Conservation (phyloP, 169 alveolate species). For the Cryptosporidium felis region DNA sequence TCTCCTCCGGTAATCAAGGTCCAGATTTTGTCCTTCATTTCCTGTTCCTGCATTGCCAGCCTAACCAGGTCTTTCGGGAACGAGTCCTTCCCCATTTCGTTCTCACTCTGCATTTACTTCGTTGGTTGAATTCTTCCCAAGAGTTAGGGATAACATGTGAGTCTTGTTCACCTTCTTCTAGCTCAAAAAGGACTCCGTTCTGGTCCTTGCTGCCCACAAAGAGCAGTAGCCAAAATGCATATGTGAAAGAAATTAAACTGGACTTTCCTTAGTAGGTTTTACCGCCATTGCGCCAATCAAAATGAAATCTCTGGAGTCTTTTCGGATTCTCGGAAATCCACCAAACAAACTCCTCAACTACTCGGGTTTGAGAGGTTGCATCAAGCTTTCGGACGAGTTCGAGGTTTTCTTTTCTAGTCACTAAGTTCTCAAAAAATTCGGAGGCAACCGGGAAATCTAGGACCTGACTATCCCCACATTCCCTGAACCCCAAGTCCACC, state of each 20-base stretch:
- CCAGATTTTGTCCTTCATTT: slow-evolving; percentile 26
- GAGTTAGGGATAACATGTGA: no score
- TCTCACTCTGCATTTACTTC: no score
- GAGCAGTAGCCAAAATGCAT: no score
- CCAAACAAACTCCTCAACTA: slow-evolving; percentile 1
- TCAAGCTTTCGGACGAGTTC: slow-evolving; percentile 11
- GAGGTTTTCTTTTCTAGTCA: not conserved
- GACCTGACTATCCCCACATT: not conserved
- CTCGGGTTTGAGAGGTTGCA: not conserved
- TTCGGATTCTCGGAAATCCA: slow-evolving; percentile 1
- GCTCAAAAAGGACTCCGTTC: no score
- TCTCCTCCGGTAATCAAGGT: slow-evolving; percentile 12
- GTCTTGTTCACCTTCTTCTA: no score
- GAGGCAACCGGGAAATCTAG: not conserved
- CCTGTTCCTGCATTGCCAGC: not conserved
- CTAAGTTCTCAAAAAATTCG: not conserved
- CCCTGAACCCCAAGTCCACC: not conserved
- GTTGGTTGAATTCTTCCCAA: no score
- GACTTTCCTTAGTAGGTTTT: no score
- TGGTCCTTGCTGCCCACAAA: no score
- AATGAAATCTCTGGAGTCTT: no score
- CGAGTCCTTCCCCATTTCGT: no score
- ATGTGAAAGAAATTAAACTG: no score
- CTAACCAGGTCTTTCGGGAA: slow-evolving; percentile 5
- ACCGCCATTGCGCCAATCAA: no score